Evolutionary conservation across 2,329 filamentous ascomycete genomes (phyloP).

Genomic region (Diaporthe vexans): DNA sequence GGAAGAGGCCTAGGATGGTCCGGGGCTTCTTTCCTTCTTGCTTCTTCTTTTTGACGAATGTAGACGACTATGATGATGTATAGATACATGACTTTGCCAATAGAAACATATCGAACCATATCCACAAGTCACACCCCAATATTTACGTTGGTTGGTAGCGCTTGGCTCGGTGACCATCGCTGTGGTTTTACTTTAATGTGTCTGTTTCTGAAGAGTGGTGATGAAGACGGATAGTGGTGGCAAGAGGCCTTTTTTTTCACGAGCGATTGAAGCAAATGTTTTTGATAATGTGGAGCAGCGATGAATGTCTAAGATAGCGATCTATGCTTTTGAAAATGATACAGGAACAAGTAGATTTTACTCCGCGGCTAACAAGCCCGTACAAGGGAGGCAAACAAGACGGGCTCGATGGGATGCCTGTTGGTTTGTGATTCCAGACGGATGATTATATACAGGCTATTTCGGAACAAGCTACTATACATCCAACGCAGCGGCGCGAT

Average conservation of each 20-base stretch:
- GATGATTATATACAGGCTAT: constrained; percentile 21
- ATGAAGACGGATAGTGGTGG: neutral
- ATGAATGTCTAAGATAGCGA: neutral
- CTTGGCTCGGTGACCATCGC: neutral
- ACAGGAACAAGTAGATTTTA: neutral
- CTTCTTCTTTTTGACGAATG: constrained; percentile 19
- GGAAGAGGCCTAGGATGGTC: neutral
- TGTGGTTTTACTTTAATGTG: neutral
- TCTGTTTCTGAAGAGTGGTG: neutral
- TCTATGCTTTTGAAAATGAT: neutral
- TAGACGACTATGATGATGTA: constrained; percentile 35
- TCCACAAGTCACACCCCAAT: neutral
- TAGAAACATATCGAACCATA: neutral
- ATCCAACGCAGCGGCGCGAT: constrained; percentile 9
- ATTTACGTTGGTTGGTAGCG: too few relatives aligned
- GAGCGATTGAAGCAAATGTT: neutral
- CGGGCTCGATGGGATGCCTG: neutral
- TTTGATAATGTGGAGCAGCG: neutral
- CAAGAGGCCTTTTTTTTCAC: neutral
- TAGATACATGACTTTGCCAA: constrained; percentile 24
- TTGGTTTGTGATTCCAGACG: neutral
- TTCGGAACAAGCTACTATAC: constrained; percentile 1
- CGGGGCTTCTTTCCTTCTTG: neutral
- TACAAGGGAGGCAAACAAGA: neutral
- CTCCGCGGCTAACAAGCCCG: neutral